A percentile compares a stretch with the other conserved stretches of the same genome.
Conservation (phyloP, 768 basidiomycete genomes). For the Boletus coccyginus region DNA sequence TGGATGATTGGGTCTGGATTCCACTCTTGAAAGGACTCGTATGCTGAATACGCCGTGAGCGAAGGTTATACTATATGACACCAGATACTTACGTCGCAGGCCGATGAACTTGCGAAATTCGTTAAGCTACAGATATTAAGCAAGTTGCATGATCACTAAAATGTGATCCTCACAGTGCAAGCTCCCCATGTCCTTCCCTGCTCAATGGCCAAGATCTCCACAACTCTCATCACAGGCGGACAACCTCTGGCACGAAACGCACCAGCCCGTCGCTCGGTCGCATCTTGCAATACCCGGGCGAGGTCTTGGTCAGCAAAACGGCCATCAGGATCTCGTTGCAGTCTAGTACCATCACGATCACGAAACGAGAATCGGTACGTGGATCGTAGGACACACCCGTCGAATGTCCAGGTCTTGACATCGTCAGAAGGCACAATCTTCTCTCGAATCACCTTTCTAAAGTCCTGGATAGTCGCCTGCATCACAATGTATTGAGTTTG, state of each 20-base stretch:
- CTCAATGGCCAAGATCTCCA: conserved; percentile 69
- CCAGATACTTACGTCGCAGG: conserved; percentile 50
- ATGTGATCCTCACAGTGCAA: conserved; percentile 53
- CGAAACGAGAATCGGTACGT: not conserved
- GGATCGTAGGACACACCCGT: conserved; percentile 32
- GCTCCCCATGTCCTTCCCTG: conserved; percentile 66
- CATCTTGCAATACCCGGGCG: conserved; percentile 58
- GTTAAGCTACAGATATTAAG: conserved; percentile 44
- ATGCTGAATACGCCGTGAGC: conserved; percentile 42
- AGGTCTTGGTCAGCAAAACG: conserved; percentile 63
- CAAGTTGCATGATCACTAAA: not conserved
- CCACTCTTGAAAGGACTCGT: conserved; percentile 67
- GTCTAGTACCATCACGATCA: conserved; percentile 29
- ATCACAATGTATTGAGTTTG: not conserved
- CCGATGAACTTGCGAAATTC: conserved; percentile 73
- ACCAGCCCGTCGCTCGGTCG: conserved; percentile 56
- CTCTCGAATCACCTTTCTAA: conserved; percentile 13
- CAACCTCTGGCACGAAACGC: conserved; percentile 70
- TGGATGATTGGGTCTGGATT: conserved; percentile 57
- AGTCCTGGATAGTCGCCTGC: conserved; percentile 22
- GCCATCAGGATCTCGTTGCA: conserved; percentile 50
- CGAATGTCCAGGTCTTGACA: conserved; percentile 54
- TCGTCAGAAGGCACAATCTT: conserved; percentile 6
- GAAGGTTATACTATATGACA: not conserved
- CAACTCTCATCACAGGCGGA: conserved; percentile 59